Evolutionary conservation across 495 filamentous ascomycete species (phyloP), one percentile per base, ranked within the genome.

Genomic region (Podospora pseudocomata): DNA sequence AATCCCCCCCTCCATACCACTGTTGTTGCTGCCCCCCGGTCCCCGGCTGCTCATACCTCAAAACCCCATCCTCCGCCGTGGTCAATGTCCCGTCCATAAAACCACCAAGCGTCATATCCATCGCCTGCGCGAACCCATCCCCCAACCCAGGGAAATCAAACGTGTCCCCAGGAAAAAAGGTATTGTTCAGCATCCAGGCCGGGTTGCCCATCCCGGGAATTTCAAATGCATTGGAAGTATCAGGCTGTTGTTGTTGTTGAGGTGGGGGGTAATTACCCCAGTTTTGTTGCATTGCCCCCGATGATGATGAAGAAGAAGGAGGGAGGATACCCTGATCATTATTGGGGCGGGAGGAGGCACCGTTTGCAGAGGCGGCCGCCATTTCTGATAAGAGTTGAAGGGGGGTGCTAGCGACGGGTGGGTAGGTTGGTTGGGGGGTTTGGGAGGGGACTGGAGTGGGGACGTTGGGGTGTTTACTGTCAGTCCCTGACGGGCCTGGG

Each of bases 311-410:
- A 49, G 39, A 13, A 49, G 39, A 11, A 11, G 39, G 13, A 16
- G 39, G 39, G 9, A 49, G 39, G 1, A 49, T 49, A 11, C 6
- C 7, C 15, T 11, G 39, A 13, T 23, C 23, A 23, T 49, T 16
- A 13, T 18, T 49, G 39, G 39, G 39, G 13, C 9, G 39, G 9
- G 39, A 16, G 13, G 39, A 49, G 13, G 39, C 15, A 13, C 39
- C 39, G 39, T 49, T 49, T 5, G 59, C 18, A 16, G 70, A 61
- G 67, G 53, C 26, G 68, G 61, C 44, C 68, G 89, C 89, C 49
- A 91, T 84, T 73, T 90, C 89, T 65, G 88, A 90, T 18, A 92
- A 82, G 7, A 92, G 74, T 64, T 90, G 87, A 16, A 91, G 80
- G 0, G 86, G 86, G 0, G 86, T 88, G 68, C 84, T 85, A 19